phyloP scores from a whole-genome alignment of 2,329 filamentous ascomycete species.

The Microdochium paspali region DNA sequence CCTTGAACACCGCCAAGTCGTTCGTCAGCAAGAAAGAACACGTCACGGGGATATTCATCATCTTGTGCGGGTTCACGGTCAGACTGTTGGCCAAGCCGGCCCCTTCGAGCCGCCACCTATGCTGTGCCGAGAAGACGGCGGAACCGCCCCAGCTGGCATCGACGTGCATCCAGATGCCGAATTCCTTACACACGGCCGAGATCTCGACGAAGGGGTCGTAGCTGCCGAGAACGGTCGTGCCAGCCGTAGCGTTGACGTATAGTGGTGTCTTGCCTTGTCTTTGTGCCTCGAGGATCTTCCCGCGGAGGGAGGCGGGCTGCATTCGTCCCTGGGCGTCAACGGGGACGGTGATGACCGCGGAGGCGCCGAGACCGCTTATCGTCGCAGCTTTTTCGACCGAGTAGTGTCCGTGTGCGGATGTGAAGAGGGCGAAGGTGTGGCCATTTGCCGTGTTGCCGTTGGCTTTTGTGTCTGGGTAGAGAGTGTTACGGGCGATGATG shows the following conservation, averaged over 20 bases:
- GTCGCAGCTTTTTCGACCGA: constrained; percentile 92
- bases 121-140: constrained; percentile 64
- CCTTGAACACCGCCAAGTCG: constrained; percentile 69
- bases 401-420: constrained; percentile 85
- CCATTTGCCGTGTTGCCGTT: constrained; percentile 49
- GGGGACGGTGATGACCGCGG: constrained; percentile 63
- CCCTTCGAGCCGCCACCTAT: constrained; percentile 57
- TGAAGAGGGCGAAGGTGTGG: constrained; percentile 72
- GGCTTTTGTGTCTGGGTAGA: constrained; percentile 71
- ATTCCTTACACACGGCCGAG: constrained; percentile 56
- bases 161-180: constrained; percentile 83
- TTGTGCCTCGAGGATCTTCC: constrained; percentile 51
- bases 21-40: constrained; percentile 80
- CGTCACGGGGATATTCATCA: constrained; percentile 85
- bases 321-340: constrained; percentile 68
- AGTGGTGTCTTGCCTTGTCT: constrained; percentile 69
- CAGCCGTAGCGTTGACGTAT: constrained; percentile 92
- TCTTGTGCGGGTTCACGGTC: constrained; percentile 92
- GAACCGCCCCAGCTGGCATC: constrained; percentile 88
- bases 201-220: constrained; percentile 74
- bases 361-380: constrained; percentile 73
- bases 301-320: constrained; percentile 54
- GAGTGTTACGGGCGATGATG: constrained; percentile 70
- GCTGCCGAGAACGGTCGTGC: constrained; percentile 84
- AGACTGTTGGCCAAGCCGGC: constrained; percentile 69